Base-by-base conservation (phyloP, 208 protist genomes). In the Herpetomonas tarakana region DNA sequence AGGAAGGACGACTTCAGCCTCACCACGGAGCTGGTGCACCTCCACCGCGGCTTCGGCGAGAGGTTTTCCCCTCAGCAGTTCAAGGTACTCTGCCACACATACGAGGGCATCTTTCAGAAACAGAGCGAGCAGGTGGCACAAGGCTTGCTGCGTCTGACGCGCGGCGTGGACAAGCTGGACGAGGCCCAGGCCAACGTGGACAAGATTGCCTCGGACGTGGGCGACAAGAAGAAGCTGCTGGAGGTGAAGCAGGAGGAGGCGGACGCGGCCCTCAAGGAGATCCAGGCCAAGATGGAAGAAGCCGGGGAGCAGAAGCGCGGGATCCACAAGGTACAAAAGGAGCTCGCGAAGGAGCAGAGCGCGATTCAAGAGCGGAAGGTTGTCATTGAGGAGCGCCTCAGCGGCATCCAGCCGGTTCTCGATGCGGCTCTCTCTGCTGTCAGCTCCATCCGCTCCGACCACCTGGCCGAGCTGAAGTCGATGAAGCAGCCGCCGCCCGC, bases 401-500 rank as follows among this genome's bases (percentile, higher is more conserved):
- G 75, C 31, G 72, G 83, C 21, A 97, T 99, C 79, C 81, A 98
- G 71, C 98, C 98, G 4, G 71, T 98, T 25, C 78, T 99, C 27
- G 96, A 99, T 61, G 86, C 80, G 18, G 98, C 98, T 1, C 50
- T 91, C 16, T 71, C 89, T 18, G 85, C 97, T 16, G 98, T 99
- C 11, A 94, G 94, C 51, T 76, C 78, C 47, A 98, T 99, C 70
- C 76, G 79, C 21, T 77, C 76, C 21, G 89, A 98, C 44, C 90
- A 98, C 46, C 71, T 99, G 18, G 82, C 85, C 14, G 98, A 99
- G 88, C 91, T 99, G 49, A 94, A 97, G 53, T 93, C 91, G 38
- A 92, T 99, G 79, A 88, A 88, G 52, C 91, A 96, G 70, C 98
- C 98, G 18, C 97, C 98, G 6, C 74, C 93, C 12, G 81, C 88